Evolutionary conservation across 805 yeast genomes (phyloP).

Genomic region (Schwanniomyces vanrijiae): DNA sequence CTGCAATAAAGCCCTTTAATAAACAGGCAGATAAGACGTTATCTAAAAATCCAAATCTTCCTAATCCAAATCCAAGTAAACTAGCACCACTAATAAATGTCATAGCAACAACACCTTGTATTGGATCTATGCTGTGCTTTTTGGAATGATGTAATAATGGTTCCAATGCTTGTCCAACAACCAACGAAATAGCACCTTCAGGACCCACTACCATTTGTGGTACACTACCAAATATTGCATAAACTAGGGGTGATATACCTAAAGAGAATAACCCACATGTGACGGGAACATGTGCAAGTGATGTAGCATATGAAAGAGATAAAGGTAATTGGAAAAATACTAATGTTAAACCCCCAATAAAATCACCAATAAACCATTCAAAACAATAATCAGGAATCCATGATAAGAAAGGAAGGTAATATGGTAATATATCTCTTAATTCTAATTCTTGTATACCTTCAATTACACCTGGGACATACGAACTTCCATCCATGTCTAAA

Average conservation of each 20-base stretch:
- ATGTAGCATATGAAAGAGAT: slow-evolving; percentile 47
- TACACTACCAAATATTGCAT: slow-evolving; percentile 42
- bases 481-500: not conserved
- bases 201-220: slow-evolving; percentile 51
- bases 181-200: slow-evolving; percentile 44
- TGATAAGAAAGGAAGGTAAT: slow-evolving; percentile 64
- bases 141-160: slow-evolving; percentile 42
- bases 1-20: slow-evolving; percentile 44
- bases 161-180: slow-evolving; percentile 48
- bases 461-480: not conserved
- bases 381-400: slow-evolving; percentile 60
- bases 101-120: slow-evolving; percentile 64
- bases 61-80: slow-evolving; percentile 69
- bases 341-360: slow-evolving; percentile 80
- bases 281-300: slow-evolving; percentile 45
- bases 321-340: slow-evolving; percentile 93
- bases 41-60: slow-evolving; percentile 75
- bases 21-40: slow-evolving; percentile 41
- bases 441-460: slow-evolving; percentile 16
- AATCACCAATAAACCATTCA: slow-evolving; percentile 53
- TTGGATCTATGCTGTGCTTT: slow-evolving; percentile 29
- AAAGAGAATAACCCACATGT: slow-evolving; percentile 38
- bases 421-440: slow-evolving; percentile 45
- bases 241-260: slow-evolving; percentile 40
- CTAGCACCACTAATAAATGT: slow-evolving; percentile 76